Evolutionary conservation across 1,284 basidiomycete species (phyloP).

Genomic region (Meira nashicola): DNA sequence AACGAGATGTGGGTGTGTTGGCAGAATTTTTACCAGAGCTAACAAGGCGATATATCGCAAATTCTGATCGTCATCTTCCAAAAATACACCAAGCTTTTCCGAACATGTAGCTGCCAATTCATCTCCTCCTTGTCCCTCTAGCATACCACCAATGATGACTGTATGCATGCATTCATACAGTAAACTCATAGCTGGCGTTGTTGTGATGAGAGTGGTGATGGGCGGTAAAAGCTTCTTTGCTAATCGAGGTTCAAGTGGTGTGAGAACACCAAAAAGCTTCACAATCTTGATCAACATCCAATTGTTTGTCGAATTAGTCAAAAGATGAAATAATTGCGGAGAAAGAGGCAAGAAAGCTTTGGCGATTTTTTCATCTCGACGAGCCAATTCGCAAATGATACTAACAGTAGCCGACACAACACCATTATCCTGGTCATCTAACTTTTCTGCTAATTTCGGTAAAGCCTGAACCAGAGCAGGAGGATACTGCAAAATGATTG

Average conservation of each 20-base stretch:
- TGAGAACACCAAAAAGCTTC: conserved; percentile 61
- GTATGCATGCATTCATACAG: conserved; percentile 98
- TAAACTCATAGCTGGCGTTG: conserved; percentile 89
- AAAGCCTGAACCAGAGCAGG: conserved; percentile 36
- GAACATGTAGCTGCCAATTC: conserved; percentile 81
- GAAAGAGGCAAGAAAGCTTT: conserved; percentile 57
- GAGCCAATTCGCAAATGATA: conserved; percentile 84
- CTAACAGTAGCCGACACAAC: conserved; percentile 90
- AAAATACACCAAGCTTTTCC: conserved; percentile 84
- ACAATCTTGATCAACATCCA: conserved; percentile 99
- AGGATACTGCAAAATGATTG: conserved; percentile 38
- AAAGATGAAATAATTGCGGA: conserved; percentile 86
- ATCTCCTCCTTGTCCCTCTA: conserved; percentile 57
- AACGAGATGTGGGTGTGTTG: conserved; percentile 82
- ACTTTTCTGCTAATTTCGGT: conserved; percentile 68
- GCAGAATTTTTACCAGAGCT: conserved; percentile 91
- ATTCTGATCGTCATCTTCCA: conserved; percentile 92
- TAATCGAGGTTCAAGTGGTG: conserved; percentile 84
- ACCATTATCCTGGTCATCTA: conserved; percentile 56
- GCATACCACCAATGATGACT: conserved; percentile 94
- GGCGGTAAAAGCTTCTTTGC: conserved; percentile 90
- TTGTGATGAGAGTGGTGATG: conserved; percentile 88
- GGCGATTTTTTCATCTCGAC: conserved; percentile 26
- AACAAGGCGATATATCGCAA: conserved; percentile 88
- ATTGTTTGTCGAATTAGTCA: conserved; percentile 91